Evolutionary conservation across 306 rosid genomes (phyloP).

Genomic region (Luffa aegyptiaca): DNA sequence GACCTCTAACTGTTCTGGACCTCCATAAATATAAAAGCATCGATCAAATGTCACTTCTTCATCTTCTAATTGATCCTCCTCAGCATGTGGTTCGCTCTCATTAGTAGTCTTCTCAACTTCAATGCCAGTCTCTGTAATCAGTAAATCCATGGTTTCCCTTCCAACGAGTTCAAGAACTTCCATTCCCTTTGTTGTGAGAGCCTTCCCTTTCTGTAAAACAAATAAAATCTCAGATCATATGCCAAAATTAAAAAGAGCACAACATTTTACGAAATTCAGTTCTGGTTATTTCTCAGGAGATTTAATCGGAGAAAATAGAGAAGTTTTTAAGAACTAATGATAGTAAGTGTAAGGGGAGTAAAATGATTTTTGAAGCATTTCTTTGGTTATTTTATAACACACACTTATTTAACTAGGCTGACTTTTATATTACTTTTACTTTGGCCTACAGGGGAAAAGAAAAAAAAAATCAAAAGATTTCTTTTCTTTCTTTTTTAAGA

Average conservation of each 20-base stretch:
- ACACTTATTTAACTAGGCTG: neutral
- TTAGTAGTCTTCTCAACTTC: constrained; percentile 57
- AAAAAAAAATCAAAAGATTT: neutral
- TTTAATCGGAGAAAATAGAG: neutral
- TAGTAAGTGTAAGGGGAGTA: neutral
- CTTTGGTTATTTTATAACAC: neutral
- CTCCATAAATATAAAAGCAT: constrained; percentile 97
- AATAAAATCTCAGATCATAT: neutral
- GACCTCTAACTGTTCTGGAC: constrained; percentile 99
- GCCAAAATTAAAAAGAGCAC: neutral
- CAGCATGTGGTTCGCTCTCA: constrained; percentile 30
- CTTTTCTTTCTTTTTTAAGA: neutral
- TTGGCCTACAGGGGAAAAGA: neutral
- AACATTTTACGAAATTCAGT: neutral
- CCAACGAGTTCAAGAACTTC: constrained; percentile 94
- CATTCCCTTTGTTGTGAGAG: constrained; percentile 91
- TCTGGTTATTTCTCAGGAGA: neutral
- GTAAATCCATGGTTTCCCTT: constrained; percentile 85
- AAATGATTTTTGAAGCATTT: neutral
- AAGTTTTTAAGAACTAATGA: neutral
- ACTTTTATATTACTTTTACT: neutral
- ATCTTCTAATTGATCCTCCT: constrained; percentile 48
- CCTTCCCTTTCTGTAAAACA: constrained; percentile 70
- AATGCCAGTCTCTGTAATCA: constrained; percentile 88
- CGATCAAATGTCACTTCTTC: constrained; percentile 95